These are phyloP conservation scores for Opeltia flavorubescens DNA, from an alignment of 495 filamentous ascomycete genomes.

Conservation along the genomic window DNA sequence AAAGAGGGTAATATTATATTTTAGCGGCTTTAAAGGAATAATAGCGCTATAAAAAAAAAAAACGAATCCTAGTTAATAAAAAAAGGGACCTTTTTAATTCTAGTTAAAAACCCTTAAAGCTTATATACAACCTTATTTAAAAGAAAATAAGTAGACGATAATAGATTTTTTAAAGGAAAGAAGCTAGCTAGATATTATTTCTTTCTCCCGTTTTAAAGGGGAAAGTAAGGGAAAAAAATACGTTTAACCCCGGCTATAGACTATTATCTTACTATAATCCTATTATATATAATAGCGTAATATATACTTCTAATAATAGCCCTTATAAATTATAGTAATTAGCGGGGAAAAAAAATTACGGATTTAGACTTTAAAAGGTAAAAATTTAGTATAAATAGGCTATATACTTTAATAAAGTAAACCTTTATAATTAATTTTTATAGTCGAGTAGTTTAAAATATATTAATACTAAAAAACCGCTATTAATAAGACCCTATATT, in stretches of 20 bases:
- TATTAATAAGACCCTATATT: too few relatives aligned
- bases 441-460: too few relatives aligned
- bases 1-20: too few relatives aligned
- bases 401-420: too few relatives aligned
- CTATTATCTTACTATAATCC: slow-evolving; percentile 5
- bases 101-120: slow-evolving; percentile 14
- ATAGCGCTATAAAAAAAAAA: background rate
- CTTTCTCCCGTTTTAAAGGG: slow-evolving; percentile 1
- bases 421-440: too few relatives aligned
- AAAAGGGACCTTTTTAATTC: background rate
- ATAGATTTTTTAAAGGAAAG: slow-evolving; percentile 2
- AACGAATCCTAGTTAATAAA: background rate
- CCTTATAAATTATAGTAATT: too few relatives aligned
- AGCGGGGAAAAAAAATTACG: too few relatives aligned
- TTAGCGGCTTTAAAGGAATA: too few relatives aligned
- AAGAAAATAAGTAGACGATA: slow-evolving; percentile 5
- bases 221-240: background rate
- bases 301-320: too few relatives aligned
- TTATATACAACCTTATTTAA: slow-evolving; percentile 15
- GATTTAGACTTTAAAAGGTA: too few relatives aligned
- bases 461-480: too few relatives aligned
- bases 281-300: background rate
- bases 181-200: slow-evolving; percentile 3
- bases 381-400: too few relatives aligned
- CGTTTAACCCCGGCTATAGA: slow-evolving; percentile 1